Evolutionary conservation across 352 stramenopile species (phyloP).

Genomic region (Phytophthora chlamydospora): DNA sequence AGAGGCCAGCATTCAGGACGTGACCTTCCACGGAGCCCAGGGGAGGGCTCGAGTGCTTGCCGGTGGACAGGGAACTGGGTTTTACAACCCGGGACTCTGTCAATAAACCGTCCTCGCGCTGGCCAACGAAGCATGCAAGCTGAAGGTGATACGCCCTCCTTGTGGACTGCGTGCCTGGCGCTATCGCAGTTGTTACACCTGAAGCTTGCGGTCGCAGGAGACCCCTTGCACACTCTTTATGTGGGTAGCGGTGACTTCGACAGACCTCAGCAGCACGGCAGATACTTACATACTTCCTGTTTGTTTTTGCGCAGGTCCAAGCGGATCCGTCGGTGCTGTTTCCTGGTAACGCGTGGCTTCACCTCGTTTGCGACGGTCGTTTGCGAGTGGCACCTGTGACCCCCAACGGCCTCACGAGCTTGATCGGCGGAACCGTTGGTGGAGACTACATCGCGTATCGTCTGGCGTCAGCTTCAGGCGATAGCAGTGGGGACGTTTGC

Average conservation of each 20-base stretch:
- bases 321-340: conserved; percentile 30
- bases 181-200: conserved; percentile 26
- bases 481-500: not conserved
- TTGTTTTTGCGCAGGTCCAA: conserved; percentile 26
- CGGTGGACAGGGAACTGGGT: conserved; percentile 8
- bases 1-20: conserved; percentile 1
- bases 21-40: not conserved
- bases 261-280: no score
- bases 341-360: conserved; percentile 34
- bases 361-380: conserved; percentile 41
- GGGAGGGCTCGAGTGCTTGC: not conserved
- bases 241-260: conserved; percentile 8
- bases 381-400: conserved; percentile 27
- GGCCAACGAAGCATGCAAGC: not conserved
- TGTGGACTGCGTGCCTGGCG: conserved; percentile 23
- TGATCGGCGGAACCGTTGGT: conserved; percentile 28
- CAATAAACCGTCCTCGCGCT: not conserved
- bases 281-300: no score
- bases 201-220: conserved; percentile 17
- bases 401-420: conserved; percentile 32
- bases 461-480: not conserved
- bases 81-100: conserved; percentile 10
- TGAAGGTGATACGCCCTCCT: conserved; percentile 3
- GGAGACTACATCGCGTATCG: conserved; percentile 34
- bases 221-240: conserved; percentile 34